A percentile compares a stretch with the other conserved stretches of the same genome.
phyloP scores from a whole-genome alignment of 31 red algal genomes.

The Odonthalia washingtoniensis region DNA sequence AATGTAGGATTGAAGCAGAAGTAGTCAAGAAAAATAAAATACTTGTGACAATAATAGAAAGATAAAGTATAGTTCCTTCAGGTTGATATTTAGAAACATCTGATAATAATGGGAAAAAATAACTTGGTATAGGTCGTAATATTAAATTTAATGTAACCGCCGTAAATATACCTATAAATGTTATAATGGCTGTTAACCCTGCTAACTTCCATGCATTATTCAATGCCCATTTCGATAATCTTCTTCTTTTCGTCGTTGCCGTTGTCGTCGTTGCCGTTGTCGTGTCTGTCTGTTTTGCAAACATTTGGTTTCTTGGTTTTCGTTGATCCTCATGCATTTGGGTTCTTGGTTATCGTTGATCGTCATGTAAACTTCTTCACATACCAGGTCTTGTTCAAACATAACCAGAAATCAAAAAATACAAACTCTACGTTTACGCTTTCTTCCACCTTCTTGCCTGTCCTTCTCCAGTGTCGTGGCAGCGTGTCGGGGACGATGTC shows the following conservation, averaged over 20 bases:
- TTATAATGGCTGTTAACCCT: conserved; percentile 62
- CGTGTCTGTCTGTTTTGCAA: too few relatives aligned
- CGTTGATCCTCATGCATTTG: too few relatives aligned
- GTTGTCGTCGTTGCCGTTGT: too few relatives aligned
- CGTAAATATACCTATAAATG: conserved; percentile 66
- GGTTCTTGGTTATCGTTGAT: too few relatives aligned
- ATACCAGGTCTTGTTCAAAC: too few relatives aligned
- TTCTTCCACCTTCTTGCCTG: too few relatives aligned
- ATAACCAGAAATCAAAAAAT: too few relatives aligned
- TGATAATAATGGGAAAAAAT: conserved; percentile 65
- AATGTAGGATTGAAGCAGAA: conserved; percentile 68
- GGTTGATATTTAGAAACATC: conserved; percentile 69
- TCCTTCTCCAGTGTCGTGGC: too few relatives aligned
- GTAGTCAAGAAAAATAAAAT: conserved; percentile 60
- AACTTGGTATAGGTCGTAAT: conserved; percentile 59
- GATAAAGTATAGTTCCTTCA: conserved; percentile 56
- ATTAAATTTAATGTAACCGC: conserved; percentile 67
- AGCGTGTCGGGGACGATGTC: too few relatives aligned
- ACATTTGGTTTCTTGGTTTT: too few relatives aligned
- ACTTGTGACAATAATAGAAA: conserved; percentile 47
- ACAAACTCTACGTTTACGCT: too few relatives aligned
- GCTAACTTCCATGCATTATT: conserved; percentile 69
- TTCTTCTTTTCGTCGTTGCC: conserved; percentile 18
- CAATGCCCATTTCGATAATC: conserved; percentile 44
- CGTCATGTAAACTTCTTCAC: too few relatives aligned